Evolutionary conservation across 1,139 yeast genomes (phyloP).

Genomic region (Yamadazyma epiphylla): DNA sequence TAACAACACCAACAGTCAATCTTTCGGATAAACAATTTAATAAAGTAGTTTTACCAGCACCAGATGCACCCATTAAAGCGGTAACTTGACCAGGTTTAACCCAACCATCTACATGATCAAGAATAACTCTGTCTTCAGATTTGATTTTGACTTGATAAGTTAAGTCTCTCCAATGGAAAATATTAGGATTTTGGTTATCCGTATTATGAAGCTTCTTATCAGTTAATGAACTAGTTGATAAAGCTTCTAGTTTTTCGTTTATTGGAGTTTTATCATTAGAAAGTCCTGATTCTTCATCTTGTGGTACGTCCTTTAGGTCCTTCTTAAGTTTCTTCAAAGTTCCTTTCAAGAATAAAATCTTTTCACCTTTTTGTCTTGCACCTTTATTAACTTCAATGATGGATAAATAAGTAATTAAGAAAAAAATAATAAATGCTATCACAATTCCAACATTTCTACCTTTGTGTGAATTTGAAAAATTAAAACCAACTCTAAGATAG

Average conservation of each 20-base stretch:
- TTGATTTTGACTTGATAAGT: conserved; percentile 38
- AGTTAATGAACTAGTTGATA: too few relatives aligned
- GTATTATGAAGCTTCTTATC: too few relatives aligned
- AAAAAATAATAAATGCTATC: conserved; percentile 52
- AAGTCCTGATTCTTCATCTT: conserved; percentile 11
- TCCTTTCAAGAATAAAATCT: conserved; percentile 53
- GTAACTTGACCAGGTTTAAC: conserved; percentile 36
- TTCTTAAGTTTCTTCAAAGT: conserved; percentile 21
- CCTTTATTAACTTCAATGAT: conserved; percentile 65
- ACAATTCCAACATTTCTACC: conserved; percentile 87
- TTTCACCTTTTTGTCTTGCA: conserved; percentile 77
- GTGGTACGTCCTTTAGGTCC: conserved; percentile 7
- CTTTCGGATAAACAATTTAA: conserved; percentile 37
- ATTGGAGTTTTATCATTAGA: conserved; percentile 11
- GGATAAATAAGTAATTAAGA: conserved; percentile 48
- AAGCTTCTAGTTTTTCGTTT: conserved; percentile 15
- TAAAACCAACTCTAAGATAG: conserved; percentile 45
- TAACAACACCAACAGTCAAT: conserved; percentile 29
- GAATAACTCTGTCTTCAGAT: conserved; percentile 41
- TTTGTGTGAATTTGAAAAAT: conserved; percentile 54
- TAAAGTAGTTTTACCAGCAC: conserved; percentile 39
- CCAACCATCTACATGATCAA: conserved; percentile 60
- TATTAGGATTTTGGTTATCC: conserved; percentile 20
- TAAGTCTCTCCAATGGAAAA: conserved; percentile 43
- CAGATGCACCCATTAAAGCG: conserved; percentile 37